phyloP scores from a whole-genome alignment of 2,329 filamentous ascomycete genomes.

The Fonsecaea nubica region DNA sequence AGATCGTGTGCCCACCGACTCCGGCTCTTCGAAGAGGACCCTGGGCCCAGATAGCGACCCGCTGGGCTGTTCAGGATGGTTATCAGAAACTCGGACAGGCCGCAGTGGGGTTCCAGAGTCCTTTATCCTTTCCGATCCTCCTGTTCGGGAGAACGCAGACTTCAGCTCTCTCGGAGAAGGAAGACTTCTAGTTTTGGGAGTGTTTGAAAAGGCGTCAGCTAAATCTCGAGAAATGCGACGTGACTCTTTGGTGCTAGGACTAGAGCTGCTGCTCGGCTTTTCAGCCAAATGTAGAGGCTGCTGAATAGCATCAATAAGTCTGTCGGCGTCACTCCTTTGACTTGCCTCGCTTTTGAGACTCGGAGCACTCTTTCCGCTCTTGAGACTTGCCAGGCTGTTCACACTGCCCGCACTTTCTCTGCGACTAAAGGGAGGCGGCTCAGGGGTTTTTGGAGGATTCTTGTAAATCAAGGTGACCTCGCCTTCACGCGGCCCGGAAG shows the following conservation, averaged over 20 bases:
- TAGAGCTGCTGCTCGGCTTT: conserved; percentile 3
- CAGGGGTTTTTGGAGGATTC: conserved; percentile 38
- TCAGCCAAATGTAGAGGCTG: conserved; percentile 43
- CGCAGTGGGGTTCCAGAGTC: conserved; percentile 47
- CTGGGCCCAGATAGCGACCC: conserved; percentile 17
- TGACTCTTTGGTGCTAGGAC: conserved; percentile 2
- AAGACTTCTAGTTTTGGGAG: conserved; percentile 26
- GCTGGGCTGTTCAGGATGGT: conserved; percentile 25
- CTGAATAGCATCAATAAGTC: conserved; percentile 52
- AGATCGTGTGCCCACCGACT: conserved; percentile 19
- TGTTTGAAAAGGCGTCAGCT: conserved; percentile 6
- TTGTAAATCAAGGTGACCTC: conserved; percentile 49
- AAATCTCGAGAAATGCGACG: not conserved
- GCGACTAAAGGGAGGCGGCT: conserved; percentile 34
- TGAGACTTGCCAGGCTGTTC: conserved; percentile 45
- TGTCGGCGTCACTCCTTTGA: conserved; percentile 48
- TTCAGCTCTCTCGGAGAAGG: conserved; percentile 30
- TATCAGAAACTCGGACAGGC: conserved; percentile 43
- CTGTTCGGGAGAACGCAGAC: conserved; percentile 36
- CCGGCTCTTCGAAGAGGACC: conserved; percentile 29
- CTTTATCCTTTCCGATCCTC: conserved; percentile 43
- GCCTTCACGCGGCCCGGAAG: conserved; percentile 40
- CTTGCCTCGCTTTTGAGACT: conserved; percentile 40
- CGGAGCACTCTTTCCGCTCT: conserved; percentile 38
- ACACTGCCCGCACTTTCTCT: conserved; percentile 45